phyloP scores from a whole-genome alignment of 2,329 filamentous ascomycete species.

The Teratosphaeriaceae sp. region DNA sequence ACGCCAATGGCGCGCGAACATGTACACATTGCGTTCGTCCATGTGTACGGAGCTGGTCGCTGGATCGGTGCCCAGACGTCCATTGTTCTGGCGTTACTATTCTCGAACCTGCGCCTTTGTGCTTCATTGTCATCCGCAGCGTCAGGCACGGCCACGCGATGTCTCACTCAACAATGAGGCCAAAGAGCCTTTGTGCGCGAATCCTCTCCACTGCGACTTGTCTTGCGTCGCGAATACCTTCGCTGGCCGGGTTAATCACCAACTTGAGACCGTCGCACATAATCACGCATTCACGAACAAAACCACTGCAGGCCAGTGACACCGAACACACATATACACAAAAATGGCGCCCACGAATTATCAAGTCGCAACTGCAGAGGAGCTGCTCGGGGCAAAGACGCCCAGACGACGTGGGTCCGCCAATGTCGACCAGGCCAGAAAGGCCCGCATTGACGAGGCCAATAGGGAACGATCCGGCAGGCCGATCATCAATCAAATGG shows the following conservation, averaged over 20 bases:
- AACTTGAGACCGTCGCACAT: not conserved
- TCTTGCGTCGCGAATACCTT: no score
- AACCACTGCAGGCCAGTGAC: not conserved
- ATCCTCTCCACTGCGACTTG: no score
- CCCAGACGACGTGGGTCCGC: not conserved
- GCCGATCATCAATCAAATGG: no score
- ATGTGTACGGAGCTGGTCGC: no score
- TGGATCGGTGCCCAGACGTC: no score
- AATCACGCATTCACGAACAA: not conserved
- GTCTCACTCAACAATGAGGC: not conserved
- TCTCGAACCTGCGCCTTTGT: no score
- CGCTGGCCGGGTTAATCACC: no score
- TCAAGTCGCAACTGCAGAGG: not conserved
- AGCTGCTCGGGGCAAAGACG: not conserved
- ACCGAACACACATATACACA: not conserved
- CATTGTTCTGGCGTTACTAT: no score
- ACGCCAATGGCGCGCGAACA: no score
- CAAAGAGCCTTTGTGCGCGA: no score
- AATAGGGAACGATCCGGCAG: not conserved
- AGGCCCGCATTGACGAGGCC: not conserved
- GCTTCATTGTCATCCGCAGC: not conserved
- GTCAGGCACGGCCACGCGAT: not conserved
- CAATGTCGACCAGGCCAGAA: not conserved
- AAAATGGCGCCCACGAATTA: not conserved
- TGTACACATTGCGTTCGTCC: no score